phyloP scores from a whole-genome alignment of 2,329 filamentous ascomycete species.

The Myriosclerotinia duriaeana region DNA sequence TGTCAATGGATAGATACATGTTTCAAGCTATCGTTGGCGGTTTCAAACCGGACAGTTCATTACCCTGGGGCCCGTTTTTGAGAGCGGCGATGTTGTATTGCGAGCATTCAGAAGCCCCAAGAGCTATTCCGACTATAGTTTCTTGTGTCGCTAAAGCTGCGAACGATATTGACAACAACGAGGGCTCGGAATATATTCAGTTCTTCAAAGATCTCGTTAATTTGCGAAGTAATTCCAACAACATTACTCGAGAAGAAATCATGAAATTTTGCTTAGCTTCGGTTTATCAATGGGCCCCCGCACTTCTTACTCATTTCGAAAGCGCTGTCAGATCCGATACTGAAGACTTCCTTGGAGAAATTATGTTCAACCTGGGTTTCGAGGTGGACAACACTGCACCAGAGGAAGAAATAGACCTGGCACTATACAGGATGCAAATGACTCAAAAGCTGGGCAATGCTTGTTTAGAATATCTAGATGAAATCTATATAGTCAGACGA shows the following conservation, averaged over 20 bases:
- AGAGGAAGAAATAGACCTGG: conserved; percentile 25
- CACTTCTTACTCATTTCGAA: conserved; percentile 52
- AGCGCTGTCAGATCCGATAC: conserved; percentile 47
- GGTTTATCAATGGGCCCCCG: conserved; percentile 52
- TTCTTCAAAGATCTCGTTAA: conserved; percentile 39
- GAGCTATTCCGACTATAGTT: conserved; percentile 31
- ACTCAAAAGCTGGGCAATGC: conserved; percentile 34
- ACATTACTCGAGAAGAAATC: conserved; percentile 43
- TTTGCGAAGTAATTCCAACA: conserved; percentile 24
- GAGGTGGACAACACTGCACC: conserved; percentile 27
- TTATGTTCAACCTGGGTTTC: conserved; percentile 29
- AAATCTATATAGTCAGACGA: conserved; percentile 35
- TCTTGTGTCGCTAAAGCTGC: conserved; percentile 33
- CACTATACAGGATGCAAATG: neutral
- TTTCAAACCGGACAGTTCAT: conserved; percentile 31
- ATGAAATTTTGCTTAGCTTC: conserved; percentile 44
- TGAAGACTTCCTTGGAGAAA: conserved; percentile 33
- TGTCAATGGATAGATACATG: conserved; percentile 53
- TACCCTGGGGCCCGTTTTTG: conserved; percentile 35
- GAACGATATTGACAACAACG: conserved; percentile 33
- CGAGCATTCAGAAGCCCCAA: conserved; percentile 33
- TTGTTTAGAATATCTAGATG: conserved; percentile 39
- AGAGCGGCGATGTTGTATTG: conserved; percentile 38
- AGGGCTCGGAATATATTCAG: conserved; percentile 38
- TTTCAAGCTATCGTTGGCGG: conserved; percentile 37